Base-by-base conservation (phyloP, 1,284 basidiomycete genomes). In the Apiotrichum gracile region DNA sequence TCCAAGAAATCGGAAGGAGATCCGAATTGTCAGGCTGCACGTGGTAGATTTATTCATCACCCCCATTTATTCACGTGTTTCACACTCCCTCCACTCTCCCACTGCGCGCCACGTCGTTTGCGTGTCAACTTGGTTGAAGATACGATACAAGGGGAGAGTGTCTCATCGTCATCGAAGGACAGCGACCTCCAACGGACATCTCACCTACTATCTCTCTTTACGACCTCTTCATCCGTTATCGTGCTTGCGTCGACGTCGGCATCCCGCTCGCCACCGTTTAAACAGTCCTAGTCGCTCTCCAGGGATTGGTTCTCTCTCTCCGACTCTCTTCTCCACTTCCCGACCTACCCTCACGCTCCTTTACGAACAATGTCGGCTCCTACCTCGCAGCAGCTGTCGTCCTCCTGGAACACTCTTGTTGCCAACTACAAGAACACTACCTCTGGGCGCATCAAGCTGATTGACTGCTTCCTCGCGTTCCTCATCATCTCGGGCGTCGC, bases 381-480 rank as follows among this genome's bases (percentile, higher is more conserved):
- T 14, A 12, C 53, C 21, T 29, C 47, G 14, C 29, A 49, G 33
- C 61, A 69, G 49, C 59, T 73, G 44, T 50, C 60, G 52, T 58
- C 59, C 34, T 73, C 85, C 22, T 64, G 88, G 47, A 69, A 79
- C 34, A 80, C 83, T 17, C 80, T 93, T 40, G 85, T 83, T 80
- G 82, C 80, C 66, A 85, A 90, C 33, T 96, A 97, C 79, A 76
- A 78, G 65, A 79, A 83, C 24, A 81, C 83, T 53, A 94, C 91
- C 0, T 81, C 91, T 6, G 78, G 86, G 59, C 82, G 89, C 26
- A 83, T 97, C 65, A 96, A 97, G 78, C 84, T 96, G 73, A 84
- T 97, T 72, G 94, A 98, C 78, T 80, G 84, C 13, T 97, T 97
- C 79, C 80, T 97, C 60, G 78, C 89, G 56, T 97, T 97, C 80